These are phyloP conservation scores for Emydomyces testavorans DNA, from an alignment of 2,329 filamentous ascomycete genomes.

Conservation along the genomic window DNA sequence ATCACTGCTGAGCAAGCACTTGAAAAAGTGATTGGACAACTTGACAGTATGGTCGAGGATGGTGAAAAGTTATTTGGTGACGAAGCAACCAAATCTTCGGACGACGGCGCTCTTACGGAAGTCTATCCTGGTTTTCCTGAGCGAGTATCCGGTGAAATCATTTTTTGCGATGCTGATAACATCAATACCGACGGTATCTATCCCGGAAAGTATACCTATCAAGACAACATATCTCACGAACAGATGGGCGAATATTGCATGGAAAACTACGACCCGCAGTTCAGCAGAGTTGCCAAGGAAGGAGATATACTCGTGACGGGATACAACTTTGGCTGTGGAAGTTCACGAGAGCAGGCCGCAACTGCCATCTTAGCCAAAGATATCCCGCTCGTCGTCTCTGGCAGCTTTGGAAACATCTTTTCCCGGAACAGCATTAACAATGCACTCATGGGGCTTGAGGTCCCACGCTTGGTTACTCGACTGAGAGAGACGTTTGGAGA, in stretches of 20 bases:
- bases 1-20: conserved; percentile 58
- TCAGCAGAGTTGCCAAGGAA: conserved; percentile 50
- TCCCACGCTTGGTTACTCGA: conserved; percentile 27
- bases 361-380: conserved; percentile 73
- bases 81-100: conserved; percentile 5
- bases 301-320: conserved; percentile 76
- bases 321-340: conserved; percentile 81
- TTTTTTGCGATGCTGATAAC: conserved; percentile 77
- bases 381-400: conserved; percentile 68
- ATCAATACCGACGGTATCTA: conserved; percentile 92
- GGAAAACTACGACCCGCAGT: conserved; percentile 78
- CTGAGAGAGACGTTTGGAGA: conserved; percentile 29
- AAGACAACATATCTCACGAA: conserved; percentile 63
- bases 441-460: conserved; percentile 30
- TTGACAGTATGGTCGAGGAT: conserved; percentile 43
- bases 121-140: conserved; percentile 80
- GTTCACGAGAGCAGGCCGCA: conserved; percentile 72
- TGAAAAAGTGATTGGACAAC: conserved; percentile 57
- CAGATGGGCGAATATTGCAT: conserved; percentile 85
- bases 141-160: conserved; percentile 69
- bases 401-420: conserved; percentile 78
- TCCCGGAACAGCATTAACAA: conserved; percentile 45
- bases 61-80: conserved; percentile 12
- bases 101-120: conserved; percentile 41
- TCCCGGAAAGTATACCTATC: conserved; percentile 83